Evolutionary conservation across 1,139 yeast species (phyloP).

Genomic region (Pichia sp.): DNA sequence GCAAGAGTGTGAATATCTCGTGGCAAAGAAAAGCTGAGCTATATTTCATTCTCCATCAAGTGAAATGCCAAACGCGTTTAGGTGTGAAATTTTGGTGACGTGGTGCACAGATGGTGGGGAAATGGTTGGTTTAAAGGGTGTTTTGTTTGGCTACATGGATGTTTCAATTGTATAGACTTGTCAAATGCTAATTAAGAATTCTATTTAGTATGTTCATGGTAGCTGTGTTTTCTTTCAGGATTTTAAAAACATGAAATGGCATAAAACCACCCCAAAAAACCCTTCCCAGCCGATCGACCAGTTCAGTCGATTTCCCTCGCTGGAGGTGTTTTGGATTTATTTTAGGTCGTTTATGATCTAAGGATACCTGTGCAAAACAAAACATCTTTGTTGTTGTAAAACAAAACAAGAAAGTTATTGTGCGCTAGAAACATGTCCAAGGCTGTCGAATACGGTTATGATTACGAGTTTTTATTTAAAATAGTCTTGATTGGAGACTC

Average conservation of each 20-base stretch:
- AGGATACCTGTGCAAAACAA: neutral
- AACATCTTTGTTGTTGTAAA: too few species aligned
- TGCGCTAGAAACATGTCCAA: slow-evolving; percentile 26
- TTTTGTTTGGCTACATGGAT: too few species aligned
- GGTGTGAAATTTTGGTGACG: neutral
- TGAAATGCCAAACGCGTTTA: neutral
- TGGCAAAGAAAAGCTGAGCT: neutral
- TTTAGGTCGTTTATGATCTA: neutral
- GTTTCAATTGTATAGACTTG: too few species aligned
- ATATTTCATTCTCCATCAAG: neutral
- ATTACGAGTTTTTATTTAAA: slow-evolving; percentile 91
- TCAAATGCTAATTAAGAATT: too few species aligned
- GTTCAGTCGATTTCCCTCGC: neutral
- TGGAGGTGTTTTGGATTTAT: neutral
- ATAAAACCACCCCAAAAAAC: neutral
- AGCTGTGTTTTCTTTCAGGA: too few species aligned
- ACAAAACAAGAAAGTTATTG: neutral
- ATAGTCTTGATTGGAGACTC: slow-evolving; percentile 96
- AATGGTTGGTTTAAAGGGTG: neutral
- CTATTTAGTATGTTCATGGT: too few species aligned
- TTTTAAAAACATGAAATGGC: too few species aligned
- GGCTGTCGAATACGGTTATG: slow-evolving; percentile 75
- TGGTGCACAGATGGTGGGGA: neutral
- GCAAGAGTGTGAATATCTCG: neutral
- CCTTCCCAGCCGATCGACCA: neutral